Base-by-base conservation (phyloP, 345 rosid genomes). In the Camelina laxa region DNA sequence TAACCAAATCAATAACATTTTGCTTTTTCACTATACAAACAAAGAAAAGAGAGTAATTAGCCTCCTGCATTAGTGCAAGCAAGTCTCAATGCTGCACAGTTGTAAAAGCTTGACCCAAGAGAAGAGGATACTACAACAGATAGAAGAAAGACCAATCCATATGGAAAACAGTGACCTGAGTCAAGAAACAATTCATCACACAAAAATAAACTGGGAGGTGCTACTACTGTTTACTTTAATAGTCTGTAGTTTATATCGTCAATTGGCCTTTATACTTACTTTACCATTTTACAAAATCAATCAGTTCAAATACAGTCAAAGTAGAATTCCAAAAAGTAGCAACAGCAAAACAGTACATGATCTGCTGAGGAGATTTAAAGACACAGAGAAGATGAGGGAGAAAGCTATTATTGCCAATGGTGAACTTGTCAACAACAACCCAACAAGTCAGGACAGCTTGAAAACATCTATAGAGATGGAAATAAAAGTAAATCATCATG, bases 401-500 rank as follows among this genome's bases (percentile, higher is more conserved):
- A 63, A 73, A 19, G 36, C 63, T 30, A 62, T 14, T 30, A 62
- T 14, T 5, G 50, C 53, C 30, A 62, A 14, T 38, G 60, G 36
- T 31, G 30, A 21, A 31, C 7, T 13, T 33, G 70, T 66, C 13
- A 4, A 38, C 36, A 67, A 67, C 7, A 1, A 27, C 30, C 30
- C 16, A 20, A 70, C 57, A 49, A 50, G 20, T n/a, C 51, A 16
- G 6, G 51, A 61, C 41, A 38, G 7, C 12, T 22, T 60, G 51
- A 41, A 7, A 22, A 49, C 0, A 1, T 60, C 39, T 49, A 71
- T 49, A 11, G 15, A 47, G 27, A 65, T 24, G 21, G 22, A 47
- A 31, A 30, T 47, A 71, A 61, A 71, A 39, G 75, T 71, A 71
- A 71, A 49, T 24, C 35, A 33, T 7, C 56, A 45, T 47, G 22